Evolutionary conservation across 2,329 filamentous ascomycete species (phyloP), one percentile per base, ranked within the genome.

Genomic region (Ambrosiella xylebori): DNA sequence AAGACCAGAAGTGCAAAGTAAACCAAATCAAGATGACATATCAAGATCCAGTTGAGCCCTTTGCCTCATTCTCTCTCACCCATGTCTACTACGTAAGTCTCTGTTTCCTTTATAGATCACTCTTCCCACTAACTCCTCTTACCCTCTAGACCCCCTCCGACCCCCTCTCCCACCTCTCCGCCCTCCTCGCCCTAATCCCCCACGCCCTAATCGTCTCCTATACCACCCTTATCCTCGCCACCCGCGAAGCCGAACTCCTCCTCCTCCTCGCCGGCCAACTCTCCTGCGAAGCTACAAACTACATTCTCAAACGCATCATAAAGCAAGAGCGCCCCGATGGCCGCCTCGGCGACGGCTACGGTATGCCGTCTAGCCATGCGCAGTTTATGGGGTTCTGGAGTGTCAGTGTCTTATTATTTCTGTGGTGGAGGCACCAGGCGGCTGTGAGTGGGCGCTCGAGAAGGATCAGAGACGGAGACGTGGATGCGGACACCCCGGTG

Each of bases 351-450:
- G 95, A 95, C 70, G 93, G 93, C 63, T 98, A 98, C 68, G 94
- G 93, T 65, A 98, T 98, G 94, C 93, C 93, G 57, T 78, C 74
- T 50, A 96, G 90, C 41, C 93, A 98, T 71, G 86, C 93, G 7
- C 93, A 98, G 73, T 98, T 96, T 68, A 86, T 91, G 61, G 79
- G 85, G 58, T 98, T 88, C 74, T 97, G 95, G 78, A 85, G 88
- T 59, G 73, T 95, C 59, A 93, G 86, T 62, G 73, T 97, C 61
- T 76, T 81, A 27, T 75, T 98, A 17, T 97, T 97, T 73, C 77
- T 98, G 50, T 77, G 95, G 51, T 74, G 90, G 61, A 55, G 54
- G 37, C 52, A 56, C 41, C 37, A 45, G 45, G 38, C 80, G 91
- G 61, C 89, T 95, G 69, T 74, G 76, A 4, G 84, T 85, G 58